Percentiles rank a stretch among this genome's conserved stretches.
phyloP scores from a whole-genome alignment of 129 eudicot genomes.

The Chrysanthemum makinoi region DNA sequence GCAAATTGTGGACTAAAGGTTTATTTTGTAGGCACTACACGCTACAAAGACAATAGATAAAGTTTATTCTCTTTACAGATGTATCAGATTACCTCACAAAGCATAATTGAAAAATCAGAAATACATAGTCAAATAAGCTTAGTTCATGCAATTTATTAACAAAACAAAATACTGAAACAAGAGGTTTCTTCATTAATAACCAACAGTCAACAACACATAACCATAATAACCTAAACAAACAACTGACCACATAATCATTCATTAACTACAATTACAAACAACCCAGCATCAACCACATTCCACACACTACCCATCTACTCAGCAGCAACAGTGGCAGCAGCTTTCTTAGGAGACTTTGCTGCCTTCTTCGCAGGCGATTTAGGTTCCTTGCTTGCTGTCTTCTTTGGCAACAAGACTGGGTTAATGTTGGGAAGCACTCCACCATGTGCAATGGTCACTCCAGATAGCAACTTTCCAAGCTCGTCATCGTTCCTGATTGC shows the following conservation, averaged over 20 bases:
- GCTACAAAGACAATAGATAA: too few relatives aligned
- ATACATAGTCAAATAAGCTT: too few relatives aligned
- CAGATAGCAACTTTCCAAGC: constrained; percentile 52
- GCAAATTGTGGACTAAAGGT: too few relatives aligned
- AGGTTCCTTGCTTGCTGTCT: neutral
- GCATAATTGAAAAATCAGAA: too few relatives aligned
- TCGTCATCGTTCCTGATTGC: constrained; percentile 82
- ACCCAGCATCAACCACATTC: neutral
- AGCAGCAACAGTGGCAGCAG: neutral
- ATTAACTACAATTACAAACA: constrained; percentile 1
- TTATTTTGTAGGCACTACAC: too few relatives aligned
- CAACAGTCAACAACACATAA: neutral
- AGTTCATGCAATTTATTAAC: neutral
- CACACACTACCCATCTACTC: neutral
- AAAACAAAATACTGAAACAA: neutral
- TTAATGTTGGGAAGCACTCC: constrained; percentile 76
- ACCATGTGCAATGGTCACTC: constrained; percentile 79
- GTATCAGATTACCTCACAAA: too few relatives aligned
- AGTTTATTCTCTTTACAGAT: too few relatives aligned
- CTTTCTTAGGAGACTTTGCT: neutral
- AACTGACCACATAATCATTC: neutral
- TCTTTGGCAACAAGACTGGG: constrained; percentile 61
- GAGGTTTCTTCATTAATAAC: neutral
- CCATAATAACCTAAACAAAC: neutral
- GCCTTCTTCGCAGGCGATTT: neutral